A percentile compares a stretch with the other conserved stretches of the same genome.
phyloP scores from a whole-genome alignment of 257 asterid species.

The Gentiana straminea region DNA sequence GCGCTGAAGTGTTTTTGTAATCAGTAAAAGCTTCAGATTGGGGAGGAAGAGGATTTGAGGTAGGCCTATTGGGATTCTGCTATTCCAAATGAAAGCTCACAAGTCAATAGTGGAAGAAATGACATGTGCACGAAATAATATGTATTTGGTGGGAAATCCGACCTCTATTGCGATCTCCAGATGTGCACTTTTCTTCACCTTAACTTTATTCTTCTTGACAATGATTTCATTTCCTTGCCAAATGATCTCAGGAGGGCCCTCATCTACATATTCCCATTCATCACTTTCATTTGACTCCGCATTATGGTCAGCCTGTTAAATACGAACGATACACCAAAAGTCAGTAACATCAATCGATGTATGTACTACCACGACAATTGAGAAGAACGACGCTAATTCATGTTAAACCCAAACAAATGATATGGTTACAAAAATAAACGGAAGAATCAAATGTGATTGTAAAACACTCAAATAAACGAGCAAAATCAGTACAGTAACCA shows the following conservation, averaged over 20 bases:
- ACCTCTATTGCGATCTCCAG: conserved; percentile 41
- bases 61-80: conserved; percentile 80
- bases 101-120: not conserved
- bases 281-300: conserved; percentile 45
- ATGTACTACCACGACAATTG: too few relatives aligned
- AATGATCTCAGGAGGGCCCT: conserved; percentile 92
- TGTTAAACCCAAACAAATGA: too few relatives aligned
- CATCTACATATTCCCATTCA: conserved; percentile 86
- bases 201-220: conserved; percentile 76
- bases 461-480: too few relatives aligned
- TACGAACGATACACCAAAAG: too few relatives aligned
- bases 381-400: too few relatives aligned
- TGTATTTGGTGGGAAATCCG: conserved; percentile 7
- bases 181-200: conserved; percentile 46
- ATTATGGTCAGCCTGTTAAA: conserved; percentile 36
- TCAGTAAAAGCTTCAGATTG: conserved; percentile 67
- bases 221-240: conserved; percentile 98
- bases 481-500: too few relatives aligned
- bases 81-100: conserved; percentile 10
- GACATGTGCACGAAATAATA: not conserved
- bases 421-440: too few relatives aligned
- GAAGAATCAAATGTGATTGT: too few relatives aligned
- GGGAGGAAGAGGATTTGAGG: conserved; percentile 94
- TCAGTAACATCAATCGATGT: too few relatives aligned
- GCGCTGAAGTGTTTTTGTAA: conserved; percentile 36